Conservation (phyloP, 2,329 filamentous ascomycete species). For the Spiromastix sp. region DNA sequence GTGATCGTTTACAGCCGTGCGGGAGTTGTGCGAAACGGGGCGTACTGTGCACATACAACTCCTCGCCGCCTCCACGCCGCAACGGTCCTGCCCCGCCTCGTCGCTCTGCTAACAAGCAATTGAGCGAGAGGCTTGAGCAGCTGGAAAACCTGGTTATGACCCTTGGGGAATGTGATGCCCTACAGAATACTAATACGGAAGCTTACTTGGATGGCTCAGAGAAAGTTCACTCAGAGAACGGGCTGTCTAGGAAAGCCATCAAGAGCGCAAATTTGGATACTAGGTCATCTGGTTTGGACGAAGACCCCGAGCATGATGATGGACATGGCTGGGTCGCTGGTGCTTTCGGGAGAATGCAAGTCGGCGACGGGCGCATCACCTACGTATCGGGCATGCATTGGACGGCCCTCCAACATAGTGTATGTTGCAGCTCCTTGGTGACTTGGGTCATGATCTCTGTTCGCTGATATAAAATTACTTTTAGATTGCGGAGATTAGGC, state of each 20-base stretch:
- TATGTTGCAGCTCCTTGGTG: no score
- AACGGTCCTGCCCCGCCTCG: no score
- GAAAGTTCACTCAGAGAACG: slow-evolving; percentile 20
- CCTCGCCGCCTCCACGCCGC: background rate
- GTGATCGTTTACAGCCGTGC: slow-evolving; percentile 9
- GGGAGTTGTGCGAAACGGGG: slow-evolving; percentile 6
- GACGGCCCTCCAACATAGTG: no score
- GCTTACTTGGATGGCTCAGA: slow-evolving; percentile 10
- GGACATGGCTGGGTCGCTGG: slow-evolving; percentile 6
- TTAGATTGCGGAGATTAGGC: background rate
- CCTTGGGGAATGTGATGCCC: slow-evolving; percentile 13
- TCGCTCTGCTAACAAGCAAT: background rate
- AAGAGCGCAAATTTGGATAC: slow-evolving; percentile 19
- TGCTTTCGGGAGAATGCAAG: background rate
- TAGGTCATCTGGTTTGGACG: no score
- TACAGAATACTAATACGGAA: background rate
- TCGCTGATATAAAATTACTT: background rate
- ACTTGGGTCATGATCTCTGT: no score
- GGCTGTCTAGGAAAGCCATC: slow-evolving; percentile 21
- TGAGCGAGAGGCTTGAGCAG: slow-evolving; percentile 8
- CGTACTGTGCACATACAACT: slow-evolving; percentile 4
- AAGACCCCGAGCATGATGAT: slow-evolving; percentile 14
- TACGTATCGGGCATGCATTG: no score
- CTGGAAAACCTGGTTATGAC: slow-evolving; percentile 17
- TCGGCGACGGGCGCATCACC: no score